phyloP scores from a whole-genome alignment of 345 rosid genomes.

The Excoecaria agallocha region DNA sequence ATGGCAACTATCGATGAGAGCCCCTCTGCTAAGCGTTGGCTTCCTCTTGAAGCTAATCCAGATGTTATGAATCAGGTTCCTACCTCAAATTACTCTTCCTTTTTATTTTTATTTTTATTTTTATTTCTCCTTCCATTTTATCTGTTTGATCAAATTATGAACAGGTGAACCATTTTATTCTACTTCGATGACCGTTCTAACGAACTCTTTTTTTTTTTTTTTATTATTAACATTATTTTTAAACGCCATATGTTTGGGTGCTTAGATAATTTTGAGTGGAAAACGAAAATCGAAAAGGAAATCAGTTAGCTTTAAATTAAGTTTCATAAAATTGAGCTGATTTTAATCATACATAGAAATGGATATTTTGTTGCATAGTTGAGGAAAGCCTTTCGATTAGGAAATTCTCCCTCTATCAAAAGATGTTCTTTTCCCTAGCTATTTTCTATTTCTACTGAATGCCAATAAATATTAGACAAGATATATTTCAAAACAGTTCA shows the following conservation, averaged over 20 bases:
- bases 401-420: too few relatives aligned
- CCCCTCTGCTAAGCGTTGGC: conserved; percentile 79
- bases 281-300: background rate
- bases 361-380: background rate
- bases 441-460: background rate
- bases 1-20: conserved; percentile 59
- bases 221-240: background rate
- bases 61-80: conserved; percentile 95
- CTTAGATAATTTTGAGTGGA: background rate
- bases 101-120: too few relatives aligned
- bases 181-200: background rate
- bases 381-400: background rate
- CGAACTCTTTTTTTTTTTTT: background rate
- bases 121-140: too few relatives aligned
- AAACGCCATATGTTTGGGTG: conserved; percentile 16
- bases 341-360: background rate
- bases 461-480: background rate
- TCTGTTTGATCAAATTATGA: background rate
- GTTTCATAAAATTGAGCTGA: too few relatives aligned
- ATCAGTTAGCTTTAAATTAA: background rate
- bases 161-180: background rate
- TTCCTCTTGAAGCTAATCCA: conserved; percentile 98
- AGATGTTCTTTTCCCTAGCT: too few relatives aligned
- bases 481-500: background rate
- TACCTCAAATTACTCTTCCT: too few relatives aligned